A percentile compares a stretch with the other conserved stretches of the same genome.
phyloP scores from a whole-genome alignment of 371 early-diverging fungal species.

The Fennellomyces sp. region DNA sequence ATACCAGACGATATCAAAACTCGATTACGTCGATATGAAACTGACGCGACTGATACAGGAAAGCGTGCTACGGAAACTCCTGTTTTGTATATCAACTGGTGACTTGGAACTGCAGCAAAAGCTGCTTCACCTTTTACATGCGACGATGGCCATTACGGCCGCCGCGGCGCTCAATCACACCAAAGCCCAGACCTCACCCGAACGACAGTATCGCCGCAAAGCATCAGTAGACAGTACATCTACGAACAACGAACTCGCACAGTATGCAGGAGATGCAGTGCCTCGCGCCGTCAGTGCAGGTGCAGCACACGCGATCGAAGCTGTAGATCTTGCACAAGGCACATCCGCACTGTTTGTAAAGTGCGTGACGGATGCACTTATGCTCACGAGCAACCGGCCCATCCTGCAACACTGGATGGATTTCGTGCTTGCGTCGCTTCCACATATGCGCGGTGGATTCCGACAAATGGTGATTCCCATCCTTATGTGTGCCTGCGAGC shows the following conservation, averaged over 20 bases:
- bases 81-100: conserved; percentile 58
- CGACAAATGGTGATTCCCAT: conserved; percentile 63
- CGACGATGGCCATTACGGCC: conserved; percentile 56
- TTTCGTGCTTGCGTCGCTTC: conserved; percentile 66
- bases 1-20: conserved; percentile 58
- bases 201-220: conserved; percentile 20
- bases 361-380: conserved; percentile 66
- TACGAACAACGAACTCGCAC: conserved; percentile 12
- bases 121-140: conserved; percentile 68
- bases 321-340: conserved; percentile 23
- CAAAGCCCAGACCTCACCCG: conserved; percentile 4
- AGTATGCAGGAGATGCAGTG: conserved; percentile 11
- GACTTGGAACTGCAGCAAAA: conserved; percentile 73
- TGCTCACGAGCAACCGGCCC: conserved; percentile 58
- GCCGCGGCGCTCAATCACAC: conserved; percentile 24
- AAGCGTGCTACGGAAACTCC: conserved; percentile 58
- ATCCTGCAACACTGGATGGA: conserved; percentile 82
- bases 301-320: conserved; percentile 21
- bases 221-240: conserved; percentile 20
- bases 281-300: conserved; percentile 7
- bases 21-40: conserved; percentile 55
- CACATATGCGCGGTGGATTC: conserved; percentile 65
- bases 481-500: conserved; percentile 65
- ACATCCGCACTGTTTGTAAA: conserved; percentile 62
- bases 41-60: conserved; percentile 61